Conservation (phyloP, 2,329 filamentous ascomycete genomes). For the Aspergillus unguis region DNA sequence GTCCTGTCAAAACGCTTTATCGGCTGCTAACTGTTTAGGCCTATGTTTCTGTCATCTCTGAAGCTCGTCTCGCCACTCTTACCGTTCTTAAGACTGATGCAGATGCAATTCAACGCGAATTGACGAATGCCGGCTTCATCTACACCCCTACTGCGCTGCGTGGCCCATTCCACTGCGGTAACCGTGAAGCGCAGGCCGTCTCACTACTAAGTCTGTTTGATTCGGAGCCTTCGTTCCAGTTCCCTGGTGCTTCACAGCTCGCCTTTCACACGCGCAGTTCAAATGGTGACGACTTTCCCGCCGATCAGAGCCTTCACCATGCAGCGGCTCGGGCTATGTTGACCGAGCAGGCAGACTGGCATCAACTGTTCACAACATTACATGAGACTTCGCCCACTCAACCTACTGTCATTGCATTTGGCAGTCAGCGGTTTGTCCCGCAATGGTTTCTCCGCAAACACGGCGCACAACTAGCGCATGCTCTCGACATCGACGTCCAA, state of each 20-base stretch:
- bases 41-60: not conserved
- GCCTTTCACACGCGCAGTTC: not conserved
- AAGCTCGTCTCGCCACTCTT: not conserved
- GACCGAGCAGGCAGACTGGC: not conserved
- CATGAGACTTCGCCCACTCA: not conserved
- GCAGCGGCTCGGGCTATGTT: not conserved
- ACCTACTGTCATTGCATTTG: not conserved
- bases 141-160: not conserved
- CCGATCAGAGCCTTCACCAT: not conserved
- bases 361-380: not conserved
- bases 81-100: not conserved
- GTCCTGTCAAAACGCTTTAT: not conserved
- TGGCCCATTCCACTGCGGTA: not conserved
- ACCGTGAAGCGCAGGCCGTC: not conserved
- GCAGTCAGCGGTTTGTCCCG: not conserved
- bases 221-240: not conserved
- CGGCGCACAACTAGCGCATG: not conserved
- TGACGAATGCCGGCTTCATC: not conserved
- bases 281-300: not conserved
- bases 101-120: not conserved
- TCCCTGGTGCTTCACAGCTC: not conserved
- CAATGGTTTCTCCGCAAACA: not conserved
- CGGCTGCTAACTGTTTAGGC: not conserved
- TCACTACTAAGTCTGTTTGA: not conserved
- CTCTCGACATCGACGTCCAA: not conserved